These are phyloP conservation scores for Entonaema liquescens DNA, from an alignment of 495 filamentous ascomycete genomes.

Conservation along the genomic window DNA sequence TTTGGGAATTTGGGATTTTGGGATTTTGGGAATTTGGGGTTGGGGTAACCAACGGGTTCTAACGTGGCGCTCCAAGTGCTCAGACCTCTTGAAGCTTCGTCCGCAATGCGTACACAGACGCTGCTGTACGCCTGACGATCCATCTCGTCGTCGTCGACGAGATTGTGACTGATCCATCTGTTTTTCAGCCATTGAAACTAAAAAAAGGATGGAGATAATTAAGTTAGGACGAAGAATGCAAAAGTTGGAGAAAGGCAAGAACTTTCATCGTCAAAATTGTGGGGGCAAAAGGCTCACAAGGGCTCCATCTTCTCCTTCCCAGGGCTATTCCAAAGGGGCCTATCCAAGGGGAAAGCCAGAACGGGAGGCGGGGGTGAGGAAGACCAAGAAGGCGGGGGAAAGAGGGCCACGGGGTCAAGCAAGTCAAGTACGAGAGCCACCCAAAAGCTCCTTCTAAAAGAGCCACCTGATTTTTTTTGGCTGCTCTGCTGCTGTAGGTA, in stretches of 20 bases:
- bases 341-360: slow-evolving; percentile 1
- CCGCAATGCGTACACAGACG: slow-evolving; percentile 47
- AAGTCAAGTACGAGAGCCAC: slow-evolving; percentile 10
- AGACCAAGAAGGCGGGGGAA: slow-evolving; percentile 18
- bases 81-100: slow-evolving; percentile 50
- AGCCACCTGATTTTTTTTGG: slow-evolving; percentile 40
- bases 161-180: slow-evolving; percentile 48
- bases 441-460: slow-evolving; percentile 9
- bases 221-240: slow-evolving; percentile 34
- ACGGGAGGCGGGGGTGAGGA: slow-evolving; percentile 7
- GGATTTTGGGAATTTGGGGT: slow-evolving; percentile 36
- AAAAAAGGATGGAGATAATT: slow-evolving; percentile 19
- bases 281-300: slow-evolving; percentile 34
- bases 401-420: slow-evolving; percentile 34
- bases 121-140: slow-evolving; percentile 44
- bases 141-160: slow-evolving; percentile 48
- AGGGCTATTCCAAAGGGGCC: not conserved
- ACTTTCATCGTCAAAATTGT: slow-evolving; percentile 45
- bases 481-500: not conserved
- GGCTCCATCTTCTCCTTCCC: not conserved
- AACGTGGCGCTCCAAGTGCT: slow-evolving; percentile 64
- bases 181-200: slow-evolving; percentile 45
- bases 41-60: slow-evolving; percentile 59
- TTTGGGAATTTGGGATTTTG: slow-evolving; percentile 19
- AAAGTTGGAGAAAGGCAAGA: slow-evolving; percentile 41